These are phyloP conservation scores for Brasenia schreberi DNA, from an alignment of 164 flowering plant genomes.

Conservation along the genomic window DNA sequence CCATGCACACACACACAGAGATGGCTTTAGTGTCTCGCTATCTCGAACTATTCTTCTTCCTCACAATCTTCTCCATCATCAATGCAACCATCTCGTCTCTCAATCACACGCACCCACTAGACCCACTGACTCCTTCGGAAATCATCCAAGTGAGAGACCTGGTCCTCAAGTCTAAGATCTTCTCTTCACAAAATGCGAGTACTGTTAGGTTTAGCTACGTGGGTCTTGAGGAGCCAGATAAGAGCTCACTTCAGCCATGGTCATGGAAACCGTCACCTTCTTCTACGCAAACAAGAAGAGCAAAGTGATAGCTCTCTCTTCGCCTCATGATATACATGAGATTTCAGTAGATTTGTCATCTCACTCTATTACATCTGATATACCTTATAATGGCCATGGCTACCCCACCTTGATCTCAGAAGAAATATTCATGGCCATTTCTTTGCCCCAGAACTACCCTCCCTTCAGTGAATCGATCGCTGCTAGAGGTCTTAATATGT, in stretches of 20 bases:
- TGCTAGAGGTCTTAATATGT: conserved; percentile 31
- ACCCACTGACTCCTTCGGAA: conserved; percentile 25
- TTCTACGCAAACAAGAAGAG: conserved; percentile 27
- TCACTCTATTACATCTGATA: conserved; percentile 13
- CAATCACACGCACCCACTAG: conserved; percentile 19
- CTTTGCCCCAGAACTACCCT: conserved; percentile 14
- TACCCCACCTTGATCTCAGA: conserved; percentile 29
- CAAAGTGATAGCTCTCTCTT: conserved; percentile 23
- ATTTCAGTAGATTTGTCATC: conserved; percentile 28
- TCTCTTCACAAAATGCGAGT: conserved; percentile 10
- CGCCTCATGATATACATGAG: conserved; percentile 18
- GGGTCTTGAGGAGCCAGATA: conserved; percentile 30
- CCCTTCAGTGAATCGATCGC: conserved; percentile 24
- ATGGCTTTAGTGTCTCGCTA: too few relatives aligned
- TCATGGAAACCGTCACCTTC: conserved; percentile 6
- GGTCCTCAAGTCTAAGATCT: conserved; percentile 6
- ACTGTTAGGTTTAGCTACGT: conserved; percentile 20
- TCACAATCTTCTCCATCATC: too few relatives aligned
- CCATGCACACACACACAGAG: too few relatives aligned
- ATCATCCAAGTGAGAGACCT: conserved; percentile 14
- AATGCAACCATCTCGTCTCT: too few relatives aligned
- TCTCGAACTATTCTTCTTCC: too few relatives aligned
- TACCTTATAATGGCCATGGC: conserved; percentile 22
- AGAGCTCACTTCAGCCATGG: conserved; percentile 19
- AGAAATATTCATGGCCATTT: conserved; percentile 22